Evolutionary conservation across 2,329 filamentous ascomycete species (phyloP).

Genomic region (Colletotrichum filicis): DNA sequence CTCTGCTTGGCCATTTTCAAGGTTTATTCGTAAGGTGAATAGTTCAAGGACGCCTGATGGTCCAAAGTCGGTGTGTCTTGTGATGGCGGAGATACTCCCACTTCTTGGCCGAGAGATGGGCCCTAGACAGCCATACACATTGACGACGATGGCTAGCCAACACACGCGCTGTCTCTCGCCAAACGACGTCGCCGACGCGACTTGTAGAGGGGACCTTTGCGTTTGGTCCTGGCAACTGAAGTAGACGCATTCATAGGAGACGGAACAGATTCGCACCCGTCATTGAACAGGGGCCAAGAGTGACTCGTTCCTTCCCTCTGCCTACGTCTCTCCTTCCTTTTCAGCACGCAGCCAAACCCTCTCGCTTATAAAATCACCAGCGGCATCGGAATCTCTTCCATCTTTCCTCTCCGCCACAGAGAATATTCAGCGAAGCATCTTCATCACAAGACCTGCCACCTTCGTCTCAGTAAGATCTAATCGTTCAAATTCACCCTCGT

Average conservation of each 20-base stretch:
- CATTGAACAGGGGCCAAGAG: not conserved
- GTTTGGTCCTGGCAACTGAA: not conserved
- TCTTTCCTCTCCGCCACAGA: not conserved
- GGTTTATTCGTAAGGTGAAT: not conserved
- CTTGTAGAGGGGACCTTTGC: not conserved
- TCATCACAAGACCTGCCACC: not conserved
- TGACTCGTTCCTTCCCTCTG: not conserved
- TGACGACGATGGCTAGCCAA: not conserved
- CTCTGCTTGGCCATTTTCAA: not conserved
- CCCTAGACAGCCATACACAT: not conserved
- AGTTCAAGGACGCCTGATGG: not conserved
- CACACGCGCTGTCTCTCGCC: not conserved
- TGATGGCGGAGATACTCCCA: too few relatives aligned
- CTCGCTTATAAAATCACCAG: not conserved
- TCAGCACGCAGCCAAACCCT: not conserved
- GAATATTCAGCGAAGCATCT: not conserved
- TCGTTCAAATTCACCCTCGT: too few relatives aligned
- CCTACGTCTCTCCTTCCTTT: not conserved
- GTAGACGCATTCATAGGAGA: not conserved
- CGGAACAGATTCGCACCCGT: too few relatives aligned
- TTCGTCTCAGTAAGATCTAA: not conserved
- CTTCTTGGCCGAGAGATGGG: not conserved
- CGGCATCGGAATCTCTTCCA: not conserved
- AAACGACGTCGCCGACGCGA: too few relatives aligned
- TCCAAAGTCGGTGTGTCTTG: not conserved